Evolutionary conservation across 257 asterid species (phyloP), one percentile per base, ranked within the genome.

Genomic region (Salvia hispanica): DNA sequence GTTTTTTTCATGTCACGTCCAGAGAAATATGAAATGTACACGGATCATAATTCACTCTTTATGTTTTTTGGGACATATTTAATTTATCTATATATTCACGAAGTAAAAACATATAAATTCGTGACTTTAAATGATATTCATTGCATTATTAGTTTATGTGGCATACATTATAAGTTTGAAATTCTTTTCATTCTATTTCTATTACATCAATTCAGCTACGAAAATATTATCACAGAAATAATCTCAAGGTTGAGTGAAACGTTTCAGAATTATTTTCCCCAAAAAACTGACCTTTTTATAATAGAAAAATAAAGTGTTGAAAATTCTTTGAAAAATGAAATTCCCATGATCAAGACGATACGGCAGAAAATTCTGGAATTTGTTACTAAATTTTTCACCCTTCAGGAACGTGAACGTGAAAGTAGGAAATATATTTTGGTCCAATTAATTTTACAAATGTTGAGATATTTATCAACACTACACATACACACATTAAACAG

Each of bases 291-390:
- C 21, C 1, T 18, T 18, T 18, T 4, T 37, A 53, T 21, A 16
- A 48, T 6, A 5, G 14, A 4, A 4, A n/a, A 47, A 53, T 52
- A 53, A 53, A 53, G 10, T 21, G 36, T 9, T 53, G 4, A 3
- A 53, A 9, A 52, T 9, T 2, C 8, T 3, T 8, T 9, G 9
- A 3, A 16, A 56, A 37, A 66, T 37, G 39, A 66, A 51, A 51
- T 15, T 67, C 16, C n/a, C 36, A 25, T 67, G 34, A 61, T 11
- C 53, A 13, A 55, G 7, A 36, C n/a, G 39, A 52, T 37, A 36
- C 43, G 25, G 33, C 71, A 52, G 31, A 67, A 55, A 55, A 13
- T 4, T 42, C 64, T 55, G 46, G 64, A 60, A 7, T 67, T 9
- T 55, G 31, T 54, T 6, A 40, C 62, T 39, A 21, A 66, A 40